Evolutionary conservation across 1,284 basidiomycete genomes (phyloP).

Genomic region (Trichosporon faecale): DNA sequence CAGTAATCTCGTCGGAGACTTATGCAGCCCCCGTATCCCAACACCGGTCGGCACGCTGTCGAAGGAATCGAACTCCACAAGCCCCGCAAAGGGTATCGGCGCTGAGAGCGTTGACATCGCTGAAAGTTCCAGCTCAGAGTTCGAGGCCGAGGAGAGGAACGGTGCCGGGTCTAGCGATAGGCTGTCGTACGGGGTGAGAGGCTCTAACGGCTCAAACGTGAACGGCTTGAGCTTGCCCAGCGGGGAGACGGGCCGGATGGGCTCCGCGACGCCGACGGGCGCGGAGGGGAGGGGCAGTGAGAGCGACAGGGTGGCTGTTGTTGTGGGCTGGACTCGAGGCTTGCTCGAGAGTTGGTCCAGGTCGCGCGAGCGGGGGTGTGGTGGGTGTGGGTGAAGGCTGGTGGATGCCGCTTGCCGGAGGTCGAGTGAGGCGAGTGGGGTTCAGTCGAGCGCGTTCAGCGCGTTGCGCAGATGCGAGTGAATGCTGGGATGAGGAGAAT

Average conservation of each 20-base stretch:
- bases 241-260: neutral
- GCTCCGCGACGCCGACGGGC: neutral
- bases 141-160: neutral
- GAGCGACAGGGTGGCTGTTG: too few species aligned
- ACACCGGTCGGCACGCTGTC: neutral
- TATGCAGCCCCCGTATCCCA: neutral
- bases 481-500: too few species aligned
- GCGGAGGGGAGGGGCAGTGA: neutral
- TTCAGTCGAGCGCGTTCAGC: too few species aligned
- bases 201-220: neutral
- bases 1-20: neutral
- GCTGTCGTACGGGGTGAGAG: neutral
- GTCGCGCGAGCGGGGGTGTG: too few species aligned
- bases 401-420: too few species aligned
- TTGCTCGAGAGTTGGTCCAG: too few species aligned
- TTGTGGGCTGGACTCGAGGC: too few species aligned
- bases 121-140: neutral
- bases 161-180: neutral
- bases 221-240: neutral
- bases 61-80: neutral
- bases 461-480: too few species aligned
- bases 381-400: too few species aligned
- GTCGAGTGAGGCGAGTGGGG: too few species aligned
- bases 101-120: neutral
- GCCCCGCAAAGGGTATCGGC: neutral